These are phyloP conservation scores for Rhodotorula sp. DNA, from an alignment of 1,284 basidiomycete species.

Conservation along the genomic window DNA sequence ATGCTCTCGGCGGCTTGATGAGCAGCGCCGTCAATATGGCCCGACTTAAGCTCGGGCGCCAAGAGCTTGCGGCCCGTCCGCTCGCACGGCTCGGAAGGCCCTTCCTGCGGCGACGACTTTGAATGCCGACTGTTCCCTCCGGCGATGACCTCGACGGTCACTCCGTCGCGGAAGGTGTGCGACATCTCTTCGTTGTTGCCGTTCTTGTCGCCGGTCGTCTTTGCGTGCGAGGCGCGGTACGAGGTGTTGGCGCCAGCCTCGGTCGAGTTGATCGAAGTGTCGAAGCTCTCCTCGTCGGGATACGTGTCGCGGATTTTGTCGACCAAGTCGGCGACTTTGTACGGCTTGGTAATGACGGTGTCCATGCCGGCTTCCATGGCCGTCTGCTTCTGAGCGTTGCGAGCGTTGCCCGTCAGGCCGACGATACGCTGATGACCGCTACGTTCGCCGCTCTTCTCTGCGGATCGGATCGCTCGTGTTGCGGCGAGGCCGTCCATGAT, in stretches of 20 bases:
- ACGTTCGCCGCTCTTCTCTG: conserved; percentile 8
- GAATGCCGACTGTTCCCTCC: neutral
- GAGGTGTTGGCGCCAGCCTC: neutral
- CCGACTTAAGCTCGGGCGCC: neutral
- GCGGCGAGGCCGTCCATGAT: conserved; percentile 28
- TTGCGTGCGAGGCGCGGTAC: neutral
- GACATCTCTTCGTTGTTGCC: neutral
- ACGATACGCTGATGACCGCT: conserved; percentile 17
- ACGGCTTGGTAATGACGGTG: conserved; percentile 30
- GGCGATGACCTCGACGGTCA: conserved; percentile 10
- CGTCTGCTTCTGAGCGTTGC: conserved; percentile 19
- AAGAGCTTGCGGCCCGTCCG: too few relatives aligned
- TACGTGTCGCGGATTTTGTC: conserved; percentile 14
- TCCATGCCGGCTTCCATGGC: conserved; percentile 33
- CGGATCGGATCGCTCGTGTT: conserved; percentile 22
- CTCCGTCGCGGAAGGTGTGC: neutral
- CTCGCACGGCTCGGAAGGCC: neutral
- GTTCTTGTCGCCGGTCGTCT: too few relatives aligned
- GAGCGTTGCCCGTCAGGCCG: conserved; percentile 32
- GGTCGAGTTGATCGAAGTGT: neutral
- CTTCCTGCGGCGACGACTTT: neutral
- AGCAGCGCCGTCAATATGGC: neutral
- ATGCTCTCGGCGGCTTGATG: neutral
- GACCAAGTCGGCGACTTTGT: conserved; percentile 27
- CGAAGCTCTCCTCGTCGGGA: neutral